These are phyloP conservation scores for Nitzschia sp. DNA, from an alignment of 108 stramenopile genomes.

Conservation along the genomic window DNA sequence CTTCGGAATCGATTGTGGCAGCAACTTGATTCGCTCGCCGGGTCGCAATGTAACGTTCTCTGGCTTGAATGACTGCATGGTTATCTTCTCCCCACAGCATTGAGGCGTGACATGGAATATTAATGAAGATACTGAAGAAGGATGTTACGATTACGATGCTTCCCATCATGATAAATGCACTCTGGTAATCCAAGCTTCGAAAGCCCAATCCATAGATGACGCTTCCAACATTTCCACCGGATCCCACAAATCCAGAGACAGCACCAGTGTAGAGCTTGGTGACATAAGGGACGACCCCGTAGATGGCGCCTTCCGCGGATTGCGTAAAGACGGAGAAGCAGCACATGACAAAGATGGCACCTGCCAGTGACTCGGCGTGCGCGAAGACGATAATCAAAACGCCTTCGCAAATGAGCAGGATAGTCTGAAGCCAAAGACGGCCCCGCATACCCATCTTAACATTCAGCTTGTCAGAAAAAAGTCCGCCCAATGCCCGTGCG, in stretches of 20 bases:
- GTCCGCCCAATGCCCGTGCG: slow-evolving; percentile 62
- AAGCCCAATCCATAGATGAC: slow-evolving; percentile 62
- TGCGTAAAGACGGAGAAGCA: slow-evolving; percentile 81
- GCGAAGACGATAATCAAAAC: slow-evolving; percentile 66
- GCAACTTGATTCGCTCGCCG: slow-evolving; percentile 6
- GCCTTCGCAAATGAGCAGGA: slow-evolving; percentile 67
- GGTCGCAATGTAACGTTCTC: slow-evolving; percentile 25
- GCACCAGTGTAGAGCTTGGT: slow-evolving; percentile 62
- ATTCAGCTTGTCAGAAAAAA: slow-evolving; percentile 39
- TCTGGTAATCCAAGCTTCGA: slow-evolving; percentile 46
- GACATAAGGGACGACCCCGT: slow-evolving; percentile 81
- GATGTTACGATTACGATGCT: slow-evolving; percentile 42
- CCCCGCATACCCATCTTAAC: slow-evolving; percentile 65
- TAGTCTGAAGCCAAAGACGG: slow-evolving; percentile 52
- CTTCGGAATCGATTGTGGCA: slow-evolving; percentile 17
- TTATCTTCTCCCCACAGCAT: slow-evolving; percentile 48
- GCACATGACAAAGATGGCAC: slow-evolving; percentile 62
- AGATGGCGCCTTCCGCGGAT: slow-evolving; percentile 74
- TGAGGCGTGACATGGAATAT: slow-evolving; percentile 56
- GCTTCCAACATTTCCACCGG: slow-evolving; percentile 81
- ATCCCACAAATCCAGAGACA: slow-evolving; percentile 76
- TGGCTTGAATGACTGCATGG: slow-evolving; percentile 32
- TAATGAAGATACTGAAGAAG: slow-evolving; percentile 41
- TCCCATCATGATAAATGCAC: slow-evolving; percentile 74
- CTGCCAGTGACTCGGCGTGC: slow-evolving; percentile 46